Evolutionary conservation across 2,329 filamentous ascomycete genomes (phyloP).

Genomic region (Colletotrichum echinochloae): DNA sequence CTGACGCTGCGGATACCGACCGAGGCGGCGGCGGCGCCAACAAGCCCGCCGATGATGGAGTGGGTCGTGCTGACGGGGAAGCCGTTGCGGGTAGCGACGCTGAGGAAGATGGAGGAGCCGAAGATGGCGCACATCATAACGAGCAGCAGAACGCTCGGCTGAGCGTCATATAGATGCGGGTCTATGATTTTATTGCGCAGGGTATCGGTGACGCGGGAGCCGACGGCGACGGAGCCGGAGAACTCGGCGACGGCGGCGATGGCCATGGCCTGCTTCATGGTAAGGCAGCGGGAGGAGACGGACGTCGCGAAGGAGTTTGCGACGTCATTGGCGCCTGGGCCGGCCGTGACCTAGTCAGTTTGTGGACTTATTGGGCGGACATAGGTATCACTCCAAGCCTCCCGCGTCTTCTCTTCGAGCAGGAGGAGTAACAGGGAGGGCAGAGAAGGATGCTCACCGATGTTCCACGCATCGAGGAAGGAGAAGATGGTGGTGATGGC

Average conservation of each 20-base stretch:
- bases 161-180: slow-evolving; percentile 55
- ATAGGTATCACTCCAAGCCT: no score
- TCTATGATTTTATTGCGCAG: slow-evolving; percentile 61
- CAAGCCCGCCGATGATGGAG: slow-evolving; percentile 59
- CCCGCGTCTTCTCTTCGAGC: no score
- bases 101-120: slow-evolving; percentile 64
- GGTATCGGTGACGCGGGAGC: slow-evolving; percentile 55
- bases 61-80: slow-evolving; percentile 68
- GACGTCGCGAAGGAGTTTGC: slow-evolving; percentile 62
- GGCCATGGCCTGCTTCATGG: slow-evolving; percentile 60
- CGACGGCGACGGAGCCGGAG: slow-evolving; percentile 55
- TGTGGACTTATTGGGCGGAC: background rate
- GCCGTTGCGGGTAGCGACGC: slow-evolving; percentile 62
- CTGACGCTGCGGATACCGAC: slow-evolving; percentile 52
- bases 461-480: slow-evolving; percentile 75
- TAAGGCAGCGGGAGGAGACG: slow-evolving; percentile 59
- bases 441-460: slow-evolving; percentile 70
- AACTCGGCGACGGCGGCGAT: slow-evolving; percentile 59
- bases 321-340: slow-evolving; percentile 61
- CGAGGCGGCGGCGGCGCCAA: slow-evolving; percentile 52
- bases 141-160: slow-evolving; percentile 62
- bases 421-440: slow-evolving; percentile 46
- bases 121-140: slow-evolving; percentile 67
- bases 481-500: slow-evolving; percentile 74
- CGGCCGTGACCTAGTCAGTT: no score